Evolutionary conservation across 2,329 filamentous ascomycete species (phyloP), one percentile per base, ranked within the genome.

Genomic region (Cryphonectria parasitica): DNA sequence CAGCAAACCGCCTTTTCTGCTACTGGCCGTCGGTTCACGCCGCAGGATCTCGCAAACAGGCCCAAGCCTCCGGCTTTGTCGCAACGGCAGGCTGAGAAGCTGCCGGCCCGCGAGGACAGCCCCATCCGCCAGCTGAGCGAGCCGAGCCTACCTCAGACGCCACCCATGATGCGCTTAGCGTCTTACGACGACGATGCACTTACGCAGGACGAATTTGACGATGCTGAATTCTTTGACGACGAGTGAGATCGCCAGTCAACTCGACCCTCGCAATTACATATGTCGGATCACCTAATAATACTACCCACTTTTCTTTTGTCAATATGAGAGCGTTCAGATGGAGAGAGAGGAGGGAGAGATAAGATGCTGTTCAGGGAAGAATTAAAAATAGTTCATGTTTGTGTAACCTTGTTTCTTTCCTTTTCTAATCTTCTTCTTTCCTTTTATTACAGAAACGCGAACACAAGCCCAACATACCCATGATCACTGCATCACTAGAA

Each of bases 171-270:
- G 86, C 83, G 82, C 45, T 79, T 84, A 45, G 84, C 83, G 71
- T 83, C 83, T 43, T 91, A 91, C 77, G 89, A 91, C 76, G 83
- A 83, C 41, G 89, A 91, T 77, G 89, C 89, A 8, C 70, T 72
- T 62, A 85, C 85, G 52, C 83, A 85, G 3, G 88, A 85, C 70
- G 85, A 88, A 68, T 88, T 88, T 79, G 87, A 89, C 75, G 87
- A 89, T 77, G 84, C 87, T 45, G 86, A 85, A 68, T 89, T 89
- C 79, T 78, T 77, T 67, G 77, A 78, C 36, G 77, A 78, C 36
- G 72, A 74, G 41, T 74, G 60, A 66, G 31, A 41, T 28, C n/a
- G 61, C 62, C 39, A 7, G 36, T 19, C 11, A 22, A 34, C 13
- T 6, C 49, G 41, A n/a, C 43, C n/a, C n/a, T 25, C 17, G 28